Evolutionary conservation across 805 yeast genomes (phyloP).

Genomic region (Debaryomyces tyrocola): DNA sequence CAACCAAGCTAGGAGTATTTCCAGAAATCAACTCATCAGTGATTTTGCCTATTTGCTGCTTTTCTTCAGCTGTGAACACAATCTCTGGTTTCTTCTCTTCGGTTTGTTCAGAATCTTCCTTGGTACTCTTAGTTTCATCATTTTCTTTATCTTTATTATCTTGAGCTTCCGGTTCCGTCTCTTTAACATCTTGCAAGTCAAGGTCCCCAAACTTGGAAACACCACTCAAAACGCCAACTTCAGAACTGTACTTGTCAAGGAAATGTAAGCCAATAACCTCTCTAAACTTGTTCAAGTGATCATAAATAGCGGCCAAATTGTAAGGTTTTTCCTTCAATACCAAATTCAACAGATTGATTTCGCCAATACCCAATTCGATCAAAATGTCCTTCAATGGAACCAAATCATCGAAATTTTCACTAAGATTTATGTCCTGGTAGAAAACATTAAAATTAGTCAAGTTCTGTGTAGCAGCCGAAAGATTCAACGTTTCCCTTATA

Average conservation of each 20-base stretch:
- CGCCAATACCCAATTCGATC: constrained; percentile 14
- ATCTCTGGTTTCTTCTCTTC: constrained; percentile 9
- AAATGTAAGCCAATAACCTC: constrained; percentile 56
- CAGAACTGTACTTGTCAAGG: constrained; percentile 42
- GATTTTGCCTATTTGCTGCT: constrained; percentile 15
- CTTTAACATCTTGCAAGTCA: constrained; percentile 33
- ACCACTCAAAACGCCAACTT: constrained; percentile 49
- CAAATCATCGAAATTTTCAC: constrained; percentile 28
- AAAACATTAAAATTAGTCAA: constrained; percentile 59
- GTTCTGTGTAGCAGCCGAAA: constrained; percentile 57
- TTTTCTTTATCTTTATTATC: constrained; percentile 11
- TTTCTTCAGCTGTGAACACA: constrained; percentile 30
- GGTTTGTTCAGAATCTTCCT: constrained; percentile 8
- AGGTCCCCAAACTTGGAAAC: constrained; percentile 47
- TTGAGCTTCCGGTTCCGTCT: constrained; percentile 8
- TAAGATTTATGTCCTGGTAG: constrained; percentile 31
- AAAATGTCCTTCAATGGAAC: constrained; percentile 25
- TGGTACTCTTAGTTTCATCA: constrained; percentile 16
- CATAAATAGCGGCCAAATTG: constrained; percentile 57
- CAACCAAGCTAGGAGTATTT: constrained; percentile 10
- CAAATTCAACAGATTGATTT: constrained; percentile 27
- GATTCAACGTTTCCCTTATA: constrained; percentile 55
- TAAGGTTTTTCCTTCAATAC: constrained; percentile 55
- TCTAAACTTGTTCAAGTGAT: constrained; percentile 64
- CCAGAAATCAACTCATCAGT: constrained; percentile 12